Percentiles rank a stretch among this genome's conserved stretches.
Conservation (phyloP, 73 alveolate genomes). For the Chromera velia region DNA sequence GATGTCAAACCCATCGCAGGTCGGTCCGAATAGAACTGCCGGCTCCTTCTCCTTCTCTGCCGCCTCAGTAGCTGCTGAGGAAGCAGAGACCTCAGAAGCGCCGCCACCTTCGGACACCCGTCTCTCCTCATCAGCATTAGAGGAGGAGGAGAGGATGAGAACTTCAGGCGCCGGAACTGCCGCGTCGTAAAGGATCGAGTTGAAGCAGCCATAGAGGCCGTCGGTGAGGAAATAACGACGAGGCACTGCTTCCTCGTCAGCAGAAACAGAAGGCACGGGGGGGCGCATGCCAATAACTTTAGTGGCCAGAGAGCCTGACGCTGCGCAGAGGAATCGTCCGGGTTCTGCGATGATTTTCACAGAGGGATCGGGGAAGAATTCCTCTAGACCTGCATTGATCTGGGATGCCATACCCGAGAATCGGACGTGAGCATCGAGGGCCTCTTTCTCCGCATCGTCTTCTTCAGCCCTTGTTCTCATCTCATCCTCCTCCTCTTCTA, state of each 20-base stretch:
- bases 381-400: conserved; percentile 12
- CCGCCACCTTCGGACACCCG: not conserved
- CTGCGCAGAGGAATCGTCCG: not conserved
- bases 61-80: not conserved
- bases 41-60: conserved; percentile 1
- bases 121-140: no score
- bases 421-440: conserved; percentile 23
- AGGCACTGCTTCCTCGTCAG: no score
- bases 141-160: no score
- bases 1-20: conserved; percentile 41
- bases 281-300: not conserved
- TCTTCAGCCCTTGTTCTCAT: not conserved
- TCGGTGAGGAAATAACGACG: conserved; percentile 35
- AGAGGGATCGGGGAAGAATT: conserved; percentile 13
- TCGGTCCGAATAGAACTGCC: conserved; percentile 40
- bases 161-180: conserved; percentile 21
- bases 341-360: not conserved
- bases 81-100: not conserved
- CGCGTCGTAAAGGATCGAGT: conserved; percentile 39
- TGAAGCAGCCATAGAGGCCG: conserved; percentile 46
- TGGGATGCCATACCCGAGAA: conserved; percentile 29
- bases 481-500: not conserved
- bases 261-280: not conserved
- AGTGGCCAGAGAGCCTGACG: not conserved
- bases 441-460: not conserved